phyloP scores from a whole-genome alignment of 805 yeast genomes.

The Spathaspora boniae region DNA sequence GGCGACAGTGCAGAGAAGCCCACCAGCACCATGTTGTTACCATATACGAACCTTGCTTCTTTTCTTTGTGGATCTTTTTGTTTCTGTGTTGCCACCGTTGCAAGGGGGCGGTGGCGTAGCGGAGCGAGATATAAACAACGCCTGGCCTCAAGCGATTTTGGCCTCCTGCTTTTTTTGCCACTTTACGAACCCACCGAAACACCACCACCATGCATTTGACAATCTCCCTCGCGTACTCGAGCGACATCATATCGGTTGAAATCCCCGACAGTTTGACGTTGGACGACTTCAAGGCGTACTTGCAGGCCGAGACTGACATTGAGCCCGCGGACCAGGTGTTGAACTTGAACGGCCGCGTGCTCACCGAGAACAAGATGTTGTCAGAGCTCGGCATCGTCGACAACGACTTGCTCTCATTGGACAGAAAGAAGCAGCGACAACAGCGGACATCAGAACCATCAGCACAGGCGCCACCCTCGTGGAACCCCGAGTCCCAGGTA shows the following conservation, averaged over 20 bases:
- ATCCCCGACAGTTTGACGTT: constrained; percentile 62
- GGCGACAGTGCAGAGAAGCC: no score
- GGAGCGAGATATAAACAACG: no score
- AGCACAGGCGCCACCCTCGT: constrained; percentile 3
- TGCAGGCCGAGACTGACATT: constrained; percentile 66
- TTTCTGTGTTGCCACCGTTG: constrained; percentile 5
- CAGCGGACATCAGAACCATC: constrained; percentile 7
- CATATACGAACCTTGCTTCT: neutral
- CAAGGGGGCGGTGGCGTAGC: no score
- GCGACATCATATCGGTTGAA: constrained; percentile 46
- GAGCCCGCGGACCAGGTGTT: constrained; percentile 46
- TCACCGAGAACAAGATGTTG: constrained; percentile 32
- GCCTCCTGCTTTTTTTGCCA: no score
- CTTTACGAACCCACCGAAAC: no score
- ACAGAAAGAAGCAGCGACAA: constrained; percentile 7
- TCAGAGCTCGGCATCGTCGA: constrained; percentile 47
- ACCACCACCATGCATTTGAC: constrained; percentile 21
- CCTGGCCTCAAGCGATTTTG: no score
- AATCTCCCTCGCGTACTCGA: constrained; percentile 20
- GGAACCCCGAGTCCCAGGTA: constrained; percentile 9
- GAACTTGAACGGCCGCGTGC: constrained; percentile 40
- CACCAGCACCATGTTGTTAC: no score
- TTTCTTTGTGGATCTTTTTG: constrained; percentile 1
- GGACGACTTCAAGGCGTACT: constrained; percentile 66
- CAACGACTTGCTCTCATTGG: constrained; percentile 54